A percentile compares a stretch with the other conserved stretches of the same genome.
phyloP scores from a whole-genome alignment of 768 basidiomycete genomes.

The Rhizopogon vesiculosus region DNA sequence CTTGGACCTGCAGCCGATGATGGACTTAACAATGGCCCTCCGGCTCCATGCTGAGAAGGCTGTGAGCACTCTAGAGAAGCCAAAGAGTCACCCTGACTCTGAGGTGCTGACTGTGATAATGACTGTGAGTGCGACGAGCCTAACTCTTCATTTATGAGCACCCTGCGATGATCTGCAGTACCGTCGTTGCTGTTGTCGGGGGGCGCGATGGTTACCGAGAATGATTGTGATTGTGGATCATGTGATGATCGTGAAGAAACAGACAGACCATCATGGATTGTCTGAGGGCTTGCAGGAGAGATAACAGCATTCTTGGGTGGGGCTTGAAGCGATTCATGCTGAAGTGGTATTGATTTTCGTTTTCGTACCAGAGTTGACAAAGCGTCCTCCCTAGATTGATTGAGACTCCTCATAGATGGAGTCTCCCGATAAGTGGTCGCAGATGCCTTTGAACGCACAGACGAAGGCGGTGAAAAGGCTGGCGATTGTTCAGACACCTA shows the following conservation, averaged over 20 bases:
- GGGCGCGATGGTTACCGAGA: conserved; percentile 41
- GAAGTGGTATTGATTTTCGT: conserved; percentile 10
- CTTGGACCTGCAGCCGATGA: conserved; percentile 10
- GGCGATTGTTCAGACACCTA: conserved; percentile 10
- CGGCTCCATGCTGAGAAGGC: neutral
- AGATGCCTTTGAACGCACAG: conserved; percentile 19
- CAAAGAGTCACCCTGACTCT: neutral
- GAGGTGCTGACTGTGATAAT: neutral
- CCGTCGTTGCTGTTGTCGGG: conserved; percentile 19
- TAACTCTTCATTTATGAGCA: conserved; percentile 1
- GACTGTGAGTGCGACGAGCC: neutral
- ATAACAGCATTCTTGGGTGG: neutral
- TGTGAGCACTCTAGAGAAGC: conserved; percentile 8
- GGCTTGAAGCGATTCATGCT: conserved; percentile 4
- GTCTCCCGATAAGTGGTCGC: conserved; percentile 17
- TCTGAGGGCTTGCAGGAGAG: conserved; percentile 11
- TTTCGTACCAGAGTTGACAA: conserved; percentile 2
- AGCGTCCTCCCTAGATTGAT: conserved; percentile 7
- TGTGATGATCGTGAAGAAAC: conserved; percentile 15
- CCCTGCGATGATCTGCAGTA: conserved; percentile 4
- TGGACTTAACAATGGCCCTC: conserved; percentile 17
- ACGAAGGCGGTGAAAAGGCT: conserved; percentile 2
- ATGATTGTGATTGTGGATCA: conserved; percentile 27
- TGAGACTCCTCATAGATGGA: conserved; percentile 19
- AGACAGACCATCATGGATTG: conserved; percentile 7